Evolutionary conservation across 306 rosid species (phyloP).

Genomic region (Vachellia collinsii): DNA sequence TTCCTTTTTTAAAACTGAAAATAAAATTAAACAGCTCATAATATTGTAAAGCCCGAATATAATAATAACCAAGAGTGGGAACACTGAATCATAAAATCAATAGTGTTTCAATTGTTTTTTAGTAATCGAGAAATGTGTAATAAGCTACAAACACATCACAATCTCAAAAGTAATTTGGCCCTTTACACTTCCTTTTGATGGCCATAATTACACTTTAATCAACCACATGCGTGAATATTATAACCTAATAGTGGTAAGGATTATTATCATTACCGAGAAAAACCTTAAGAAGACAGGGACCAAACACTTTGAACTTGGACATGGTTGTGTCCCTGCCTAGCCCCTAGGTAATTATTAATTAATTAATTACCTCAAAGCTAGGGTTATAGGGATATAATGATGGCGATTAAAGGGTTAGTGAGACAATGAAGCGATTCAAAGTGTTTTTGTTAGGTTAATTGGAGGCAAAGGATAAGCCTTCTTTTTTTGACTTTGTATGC

Average conservation of each 20-base stretch:
- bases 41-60: background rate
- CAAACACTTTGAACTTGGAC: slow-evolving; percentile 43
- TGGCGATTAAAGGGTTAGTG: slow-evolving; percentile 27
- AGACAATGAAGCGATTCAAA: slow-evolving; percentile 33
- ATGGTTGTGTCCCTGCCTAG: slow-evolving; percentile 1
- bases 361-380: background rate
- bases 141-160: background rate
- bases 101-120: background rate
- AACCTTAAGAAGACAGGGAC: slow-evolving; percentile 30
- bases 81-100: background rate
- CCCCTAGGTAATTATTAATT: background rate
- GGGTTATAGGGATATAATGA: slow-evolving; percentile 2
- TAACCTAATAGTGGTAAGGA: too few relatives aligned
- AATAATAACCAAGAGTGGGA: background rate
- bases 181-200: background rate
- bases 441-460: slow-evolving; percentile 53
- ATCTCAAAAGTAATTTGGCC: background rate
- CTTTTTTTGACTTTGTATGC: slow-evolving; percentile 61
- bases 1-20: too few relatives aligned
- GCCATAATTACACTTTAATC: background rate
- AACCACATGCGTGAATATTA: background rate
- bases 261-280: background rate
- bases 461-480: slow-evolving; percentile 54
- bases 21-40: background rate
- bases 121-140: background rate